Percentiles rank a stretch among this genome's conserved stretches.
Conservation (phyloP, 2,329 filamentous ascomycete species). For the Ophiostoma sp. region DNA sequence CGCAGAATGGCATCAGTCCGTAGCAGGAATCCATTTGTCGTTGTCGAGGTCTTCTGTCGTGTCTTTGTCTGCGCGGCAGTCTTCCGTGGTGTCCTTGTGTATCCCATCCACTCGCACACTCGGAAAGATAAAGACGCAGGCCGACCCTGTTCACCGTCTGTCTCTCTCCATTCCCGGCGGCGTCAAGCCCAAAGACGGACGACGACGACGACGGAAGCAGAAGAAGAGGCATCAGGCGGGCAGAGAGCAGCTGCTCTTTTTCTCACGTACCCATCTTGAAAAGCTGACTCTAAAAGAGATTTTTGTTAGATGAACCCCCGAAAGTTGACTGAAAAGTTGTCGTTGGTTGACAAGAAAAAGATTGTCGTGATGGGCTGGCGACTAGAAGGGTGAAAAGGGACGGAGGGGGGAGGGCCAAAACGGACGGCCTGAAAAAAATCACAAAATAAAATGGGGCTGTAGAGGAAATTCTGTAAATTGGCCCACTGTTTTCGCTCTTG, state of each 20-base stretch:
- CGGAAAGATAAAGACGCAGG: slow-evolving; percentile 22
- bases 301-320: slow-evolving; percentile 23
- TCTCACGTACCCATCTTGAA: slow-evolving; percentile 59
- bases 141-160: background rate
- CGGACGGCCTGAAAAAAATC: slow-evolving; percentile 22
- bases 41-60: background rate
- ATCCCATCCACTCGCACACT: slow-evolving; percentile 29
- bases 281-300: slow-evolving; percentile 37
- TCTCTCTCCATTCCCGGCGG: background rate
- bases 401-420: slow-evolving; percentile 12
- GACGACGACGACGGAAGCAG: background rate
- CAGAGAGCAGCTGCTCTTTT: slow-evolving; percentile 21
- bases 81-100: slow-evolving; percentile 11
- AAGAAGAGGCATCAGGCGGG: background rate
- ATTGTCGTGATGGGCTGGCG: slow-evolving; percentile 28
- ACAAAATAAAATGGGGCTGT: slow-evolving; percentile 16
- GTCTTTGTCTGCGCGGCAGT: slow-evolving; percentile 5
- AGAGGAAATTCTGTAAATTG: slow-evolving; percentile 14
- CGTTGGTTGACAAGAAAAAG: slow-evolving; percentile 10
- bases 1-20: slow-evolving; percentile 15
- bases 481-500: background rate
- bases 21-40: slow-evolving; percentile 15
- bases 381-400: slow-evolving; percentile 15
- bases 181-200: background rate
- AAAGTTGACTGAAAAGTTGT: slow-evolving; percentile 28